Evolutionary conservation across 176 grass and related monocot species (phyloP).

Genomic region (Neostapfia colusana): DNA sequence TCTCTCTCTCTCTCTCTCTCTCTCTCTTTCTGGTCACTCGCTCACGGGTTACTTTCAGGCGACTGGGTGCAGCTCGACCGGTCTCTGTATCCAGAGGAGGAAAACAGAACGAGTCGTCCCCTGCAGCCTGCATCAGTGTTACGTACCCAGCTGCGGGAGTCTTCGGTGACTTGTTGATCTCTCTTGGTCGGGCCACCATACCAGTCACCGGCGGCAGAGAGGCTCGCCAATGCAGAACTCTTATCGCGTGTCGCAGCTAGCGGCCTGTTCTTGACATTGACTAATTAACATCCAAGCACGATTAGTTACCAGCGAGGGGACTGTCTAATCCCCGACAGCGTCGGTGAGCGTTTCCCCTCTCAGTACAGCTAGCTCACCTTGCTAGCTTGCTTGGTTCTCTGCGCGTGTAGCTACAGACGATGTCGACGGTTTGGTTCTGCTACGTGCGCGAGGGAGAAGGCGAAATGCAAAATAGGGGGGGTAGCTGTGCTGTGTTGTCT

Average conservation of each 20-base stretch:
- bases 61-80: background rate
- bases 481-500: no score
- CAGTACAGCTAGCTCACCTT: background rate
- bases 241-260: conserved; percentile 29
- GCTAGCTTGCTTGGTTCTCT: background rate
- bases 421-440: no score
- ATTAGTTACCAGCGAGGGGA: background rate
- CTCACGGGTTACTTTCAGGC: conserved; percentile 15
- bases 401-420: background rate
- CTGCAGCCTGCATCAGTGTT: background rate
- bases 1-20: background rate
- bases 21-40: background rate
- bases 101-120: background rate
- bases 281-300: background rate
- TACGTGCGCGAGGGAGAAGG: no score
- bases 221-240: conserved; percentile 2
- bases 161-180: conserved; percentile 8
- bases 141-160: background rate
- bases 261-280: background rate
- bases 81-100: background rate
- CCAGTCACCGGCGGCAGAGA: conserved; percentile 2
- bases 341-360: conserved; percentile 1
- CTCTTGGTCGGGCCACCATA: conserved; percentile 30
- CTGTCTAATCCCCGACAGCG: background rate
- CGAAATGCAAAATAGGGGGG: no score